A percentile compares a stretch with the other conserved stretches of the same genome.
phyloP scores from a whole-genome alignment of 2,329 filamentous ascomycete genomes.

The Alternaria brassicae region DNA sequence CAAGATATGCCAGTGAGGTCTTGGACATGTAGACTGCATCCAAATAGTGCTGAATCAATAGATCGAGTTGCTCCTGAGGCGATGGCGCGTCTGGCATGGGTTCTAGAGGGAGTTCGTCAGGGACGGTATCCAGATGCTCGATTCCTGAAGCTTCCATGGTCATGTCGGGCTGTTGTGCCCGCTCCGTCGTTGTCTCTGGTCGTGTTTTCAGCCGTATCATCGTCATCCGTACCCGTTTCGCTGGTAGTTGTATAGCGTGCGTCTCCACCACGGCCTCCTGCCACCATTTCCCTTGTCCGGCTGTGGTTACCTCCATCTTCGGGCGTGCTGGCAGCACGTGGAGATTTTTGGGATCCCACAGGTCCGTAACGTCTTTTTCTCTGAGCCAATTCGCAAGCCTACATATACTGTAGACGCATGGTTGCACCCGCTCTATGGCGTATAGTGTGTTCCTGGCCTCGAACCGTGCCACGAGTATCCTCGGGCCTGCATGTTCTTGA shows the following conservation, averaged over 20 bases:
- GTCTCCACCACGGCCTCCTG: conserved; percentile 35
- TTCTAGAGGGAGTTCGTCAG: conserved; percentile 15
- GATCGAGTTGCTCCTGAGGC: conserved; percentile 61
- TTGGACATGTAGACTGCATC: conserved; percentile 60
- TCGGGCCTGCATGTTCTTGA: conserved; percentile 14
- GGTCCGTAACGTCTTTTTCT: conserved; percentile 58
- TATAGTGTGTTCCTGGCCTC: conserved; percentile 73
- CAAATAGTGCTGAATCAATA: conserved; percentile 48
- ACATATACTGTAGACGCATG: conserved; percentile 70
- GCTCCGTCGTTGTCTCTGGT: conserved; percentile 10
- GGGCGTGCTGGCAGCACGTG: conserved; percentile 65
- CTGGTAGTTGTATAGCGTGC: conserved; percentile 22
- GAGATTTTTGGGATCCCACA: conserved; percentile 33
- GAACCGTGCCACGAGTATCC: conserved; percentile 46
- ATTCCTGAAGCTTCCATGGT: conserved; percentile 5
- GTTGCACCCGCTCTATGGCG: conserved; percentile 73
- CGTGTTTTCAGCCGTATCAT: conserved; percentile 39
- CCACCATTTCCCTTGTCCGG: conserved; percentile 39
- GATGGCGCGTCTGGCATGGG: conserved; percentile 19
- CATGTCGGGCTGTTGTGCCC: conserved; percentile 3
- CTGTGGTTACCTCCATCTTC: conserved; percentile 45
- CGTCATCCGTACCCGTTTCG: conserved; percentile 34
- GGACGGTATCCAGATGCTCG: background rate
- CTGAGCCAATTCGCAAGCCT: conserved; percentile 72
- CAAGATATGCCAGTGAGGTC: conserved; percentile 82